Evolutionary conservation across 1,284 basidiomycete genomes (phyloP).

Genomic region (Ganoderma lingzhi): DNA sequence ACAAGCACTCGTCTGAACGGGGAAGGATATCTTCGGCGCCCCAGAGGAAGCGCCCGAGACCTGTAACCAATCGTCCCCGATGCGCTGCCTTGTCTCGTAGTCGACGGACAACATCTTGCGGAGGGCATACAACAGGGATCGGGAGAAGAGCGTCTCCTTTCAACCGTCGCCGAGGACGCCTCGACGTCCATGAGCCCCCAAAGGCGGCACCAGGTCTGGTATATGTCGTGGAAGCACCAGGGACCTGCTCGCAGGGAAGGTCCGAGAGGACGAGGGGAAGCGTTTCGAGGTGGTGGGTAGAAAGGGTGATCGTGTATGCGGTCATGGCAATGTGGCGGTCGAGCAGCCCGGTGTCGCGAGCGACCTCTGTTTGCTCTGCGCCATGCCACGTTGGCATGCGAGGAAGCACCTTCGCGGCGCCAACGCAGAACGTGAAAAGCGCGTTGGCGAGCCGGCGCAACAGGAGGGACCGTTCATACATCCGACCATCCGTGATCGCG

Average conservation of each 20-base stretch:
- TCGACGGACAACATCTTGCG: slow-evolving; percentile 1
- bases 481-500: slow-evolving; percentile 16
- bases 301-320: slow-evolving; percentile 27
- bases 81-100: neutral
- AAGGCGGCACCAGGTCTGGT: neutral
- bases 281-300: slow-evolving; percentile 13
- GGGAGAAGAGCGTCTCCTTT: neutral
- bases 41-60: slow-evolving; percentile 3
- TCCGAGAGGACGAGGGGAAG: slow-evolving; percentile 2
- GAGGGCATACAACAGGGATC: neutral
- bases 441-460: neutral
- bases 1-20: slow-evolving; percentile 1
- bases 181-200: slow-evolving; percentile 4
- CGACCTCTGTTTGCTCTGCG: slow-evolving; percentile 23
- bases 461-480: slow-evolving; percentile 14
- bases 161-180: neutral
- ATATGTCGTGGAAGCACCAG: slow-evolving; percentile 1
- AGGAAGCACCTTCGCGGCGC: slow-evolving; percentile 14
- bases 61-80: neutral
- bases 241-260: neutral
- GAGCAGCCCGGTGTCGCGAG: slow-evolving; percentile 13
- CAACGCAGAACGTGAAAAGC: slow-evolving; percentile 12
- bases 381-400: slow-evolving; percentile 23
- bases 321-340: slow-evolving; percentile 24
- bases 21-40: neutral